Evolutionary conservation across 441 rosid species (phyloP), one percentile per base, ranked within the genome.

Genomic region (Oxalis stricta): DNA sequence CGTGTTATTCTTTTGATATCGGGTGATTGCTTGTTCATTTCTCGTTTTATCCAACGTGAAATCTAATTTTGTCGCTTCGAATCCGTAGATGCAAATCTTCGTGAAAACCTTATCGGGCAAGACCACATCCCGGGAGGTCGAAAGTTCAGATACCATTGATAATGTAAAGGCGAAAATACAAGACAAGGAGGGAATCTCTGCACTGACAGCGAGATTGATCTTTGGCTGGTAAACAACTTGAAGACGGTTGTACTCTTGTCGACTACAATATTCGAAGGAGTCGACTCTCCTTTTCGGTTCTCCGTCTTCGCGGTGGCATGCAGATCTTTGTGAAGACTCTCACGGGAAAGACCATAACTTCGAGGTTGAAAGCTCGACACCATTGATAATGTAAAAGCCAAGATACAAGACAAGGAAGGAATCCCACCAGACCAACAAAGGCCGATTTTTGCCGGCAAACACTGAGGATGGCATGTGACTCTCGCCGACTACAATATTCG

Each of bases 81-180:
- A n/a, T n/a, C n/a, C n/a, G n/a, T n/a, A n/a, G n/a, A 61, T 61
- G 66, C 68, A 56, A 52, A 62, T 62, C 55, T 62, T 62, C 34
- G 67, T 62, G 0, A 62, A 62, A 28, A 52, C 63, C 40, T 43
- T 57, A 5, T 49, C 62, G 1, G 62, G 62, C 30, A 56, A 56
- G 50, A 61, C 66, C 32, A 44, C 55, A 0, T 55, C 66, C 1
- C 49, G 29, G 10, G 61, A 56, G 44, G 61, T 56, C 2, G 61
- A 56, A 20, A 41, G 50, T 8, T 56, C 60, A 2, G 44, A 56
- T 7, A 56, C 60, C 3, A 56, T 56, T 1, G 60, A 56, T 13
- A 56, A 56, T 12, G 60, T 56, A 0, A 56, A 56, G 44, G 54
- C 60, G 2, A 56, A 56, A 47, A 56, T 56, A 17, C 55, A 56